phyloP scores from a whole-genome alignment of 345 rosid species.

The Eucalyptus coolabah region DNA sequence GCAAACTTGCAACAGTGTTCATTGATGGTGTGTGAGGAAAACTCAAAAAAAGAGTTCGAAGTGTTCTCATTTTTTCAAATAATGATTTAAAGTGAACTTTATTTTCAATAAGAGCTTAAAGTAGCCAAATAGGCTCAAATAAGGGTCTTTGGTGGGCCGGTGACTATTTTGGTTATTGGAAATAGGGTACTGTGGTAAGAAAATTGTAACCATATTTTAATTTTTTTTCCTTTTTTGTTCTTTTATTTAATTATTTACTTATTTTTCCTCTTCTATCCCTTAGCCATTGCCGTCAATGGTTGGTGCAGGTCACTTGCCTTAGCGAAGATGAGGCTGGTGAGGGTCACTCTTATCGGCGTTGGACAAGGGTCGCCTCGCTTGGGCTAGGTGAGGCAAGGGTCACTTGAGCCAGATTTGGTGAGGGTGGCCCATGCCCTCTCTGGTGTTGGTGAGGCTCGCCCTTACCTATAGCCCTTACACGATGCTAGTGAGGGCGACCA shows the following conservation, averaged over 20 bases:
- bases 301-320: fast-evolving
- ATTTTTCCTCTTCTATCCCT: fast-evolving
- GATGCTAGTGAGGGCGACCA: fast-evolving
- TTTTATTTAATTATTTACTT: too few species aligned
- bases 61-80: fast-evolving
- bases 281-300: fast-evolving
- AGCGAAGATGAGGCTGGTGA: too few species aligned
- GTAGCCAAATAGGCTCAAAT: fast-evolving
- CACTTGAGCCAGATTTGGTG: fast-evolving
- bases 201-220: too few species aligned
- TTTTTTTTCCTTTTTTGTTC: too few species aligned
- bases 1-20: not conserved
- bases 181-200: fast-evolving
- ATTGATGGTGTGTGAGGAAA: too few species aligned
- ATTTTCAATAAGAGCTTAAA: too few species aligned
- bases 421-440: too few species aligned
- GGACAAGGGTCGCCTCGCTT: fast-evolving
- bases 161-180: fast-evolving
- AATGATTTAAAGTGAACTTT: fast-evolving
- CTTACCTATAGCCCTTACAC: fast-evolving
- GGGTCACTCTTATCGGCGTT: fast-evolving
- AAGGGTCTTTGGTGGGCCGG: fast-evolving
- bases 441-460: fast-evolving
- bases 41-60: too few species aligned
- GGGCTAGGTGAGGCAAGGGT: too few species aligned